Percentiles rank a stretch among this genome's conserved stretches.
These are phyloP conservation scores for Neofusicoccum ribis DNA, from an alignment of 2,329 filamentous ascomycete genomes.

Conservation along the genomic window DNA sequence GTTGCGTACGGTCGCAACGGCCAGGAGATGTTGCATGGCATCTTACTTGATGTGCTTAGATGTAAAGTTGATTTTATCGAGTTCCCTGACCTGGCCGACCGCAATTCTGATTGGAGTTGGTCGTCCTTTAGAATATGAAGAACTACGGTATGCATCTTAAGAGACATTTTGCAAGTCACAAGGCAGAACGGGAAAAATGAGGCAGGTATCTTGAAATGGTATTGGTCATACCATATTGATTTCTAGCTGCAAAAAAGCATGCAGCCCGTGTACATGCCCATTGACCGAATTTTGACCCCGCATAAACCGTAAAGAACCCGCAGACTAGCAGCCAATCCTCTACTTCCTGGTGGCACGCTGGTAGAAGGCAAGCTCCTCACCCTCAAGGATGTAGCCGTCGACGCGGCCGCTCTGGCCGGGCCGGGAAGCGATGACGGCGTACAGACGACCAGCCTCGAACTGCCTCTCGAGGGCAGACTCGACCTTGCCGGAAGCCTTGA, in stretches of 20 bases:
- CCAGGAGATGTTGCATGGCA: too few species aligned
- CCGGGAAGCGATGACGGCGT: slow-evolving; percentile 86
- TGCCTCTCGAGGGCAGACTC: slow-evolving; percentile 92
- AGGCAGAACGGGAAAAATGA: not conserved
- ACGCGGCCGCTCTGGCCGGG: slow-evolving; percentile 95
- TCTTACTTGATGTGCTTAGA: too few species aligned
- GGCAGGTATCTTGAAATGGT: slow-evolving; percentile 13
- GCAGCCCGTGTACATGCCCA: slow-evolving; percentile 18
- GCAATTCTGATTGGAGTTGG: too few species aligned
- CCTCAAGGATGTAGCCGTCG: slow-evolving; percentile 98
- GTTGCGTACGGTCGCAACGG: too few species aligned
- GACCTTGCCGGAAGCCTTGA: slow-evolving; percentile 84
- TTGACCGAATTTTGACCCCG: slow-evolving; percentile 38
- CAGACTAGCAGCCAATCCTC: slow-evolving; percentile 42
- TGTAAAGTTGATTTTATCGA: too few species aligned
- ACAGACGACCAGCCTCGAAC: slow-evolving; percentile 98
- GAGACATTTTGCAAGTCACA: not conserved
- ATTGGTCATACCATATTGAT: slow-evolving; percentile 19
- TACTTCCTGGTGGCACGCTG: slow-evolving; percentile 99
- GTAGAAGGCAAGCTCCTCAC: slow-evolving; percentile 99
- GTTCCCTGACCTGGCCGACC: too few species aligned
- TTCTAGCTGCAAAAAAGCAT: slow-evolving; percentile 17
- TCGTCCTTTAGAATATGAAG: too few species aligned
- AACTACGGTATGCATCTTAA: too few species aligned
- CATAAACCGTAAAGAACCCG: slow-evolving; percentile 42